Base-by-base conservation (phyloP, 768 basidiomycete species). In the Termitomyces sp. region DNA sequence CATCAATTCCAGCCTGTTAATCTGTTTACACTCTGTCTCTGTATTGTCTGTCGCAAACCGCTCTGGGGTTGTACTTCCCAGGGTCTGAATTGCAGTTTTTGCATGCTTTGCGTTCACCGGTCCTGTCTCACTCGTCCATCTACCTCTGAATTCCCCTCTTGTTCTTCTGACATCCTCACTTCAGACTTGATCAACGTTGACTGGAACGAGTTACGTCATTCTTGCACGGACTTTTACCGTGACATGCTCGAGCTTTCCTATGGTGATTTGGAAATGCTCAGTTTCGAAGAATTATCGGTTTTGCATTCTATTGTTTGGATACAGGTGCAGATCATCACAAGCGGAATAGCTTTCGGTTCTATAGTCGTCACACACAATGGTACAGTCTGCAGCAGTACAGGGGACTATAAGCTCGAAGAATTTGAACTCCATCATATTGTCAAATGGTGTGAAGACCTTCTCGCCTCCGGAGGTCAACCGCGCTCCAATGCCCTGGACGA, bases 21-120 rank as follows among this genome's bases (percentile, higher is more conserved):
- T 64, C 69, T 90, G 45, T 93, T 93, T 72, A 88, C 84, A 27
- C 70, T 93, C 8, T 81, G 82, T n/a, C 76, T 88, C 9, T 95
- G 92, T 67, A 78, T 81, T 60, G 67, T 78, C 4, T 95, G 92
- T 68, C 76, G 71, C 20, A 70, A 78, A 45, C 92, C 92, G 2
- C 76, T 93, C 12, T 93, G 91, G 91, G 92, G 91, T 3, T 77
- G 73, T 50, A 70, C 76, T 15, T 71, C 70, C 37, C 91, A 93
- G 69, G 88, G 83, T 3, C 65, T 87, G 22, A 81, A 80, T 52
- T 95, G 92, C 67, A 67, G 68, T 27, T 71, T 73, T 2, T 95
- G 92, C 70, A 76, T 76, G 36, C 74, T 79, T 22, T 85, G 89
- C 56, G 77, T 79, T 15, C 91, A 92, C 71, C 58, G 73, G 6